Evolutionary conservation across 352 stramenopile genomes (phyloP), one percentile per base, ranked within the genome.

Genomic region (Pythium vanterpoolii): DNA sequence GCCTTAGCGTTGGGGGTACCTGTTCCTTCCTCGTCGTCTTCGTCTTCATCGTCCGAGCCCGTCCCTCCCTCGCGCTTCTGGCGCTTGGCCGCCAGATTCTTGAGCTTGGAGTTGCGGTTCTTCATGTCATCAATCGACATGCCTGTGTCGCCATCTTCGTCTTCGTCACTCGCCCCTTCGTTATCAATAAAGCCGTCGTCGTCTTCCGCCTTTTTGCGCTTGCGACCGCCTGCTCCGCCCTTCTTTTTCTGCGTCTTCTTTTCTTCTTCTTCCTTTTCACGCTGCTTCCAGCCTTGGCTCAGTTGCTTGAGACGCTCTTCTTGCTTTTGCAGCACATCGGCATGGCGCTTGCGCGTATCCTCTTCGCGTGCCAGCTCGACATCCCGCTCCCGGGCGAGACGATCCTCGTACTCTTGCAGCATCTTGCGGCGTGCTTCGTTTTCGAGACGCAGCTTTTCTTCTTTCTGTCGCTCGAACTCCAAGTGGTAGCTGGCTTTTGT

Each of bases 51-150:
- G 27, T 92, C 83, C 10, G 74, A 86, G 39, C 73, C 72, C 40
- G 68, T n/a, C n/a, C n/a, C 55, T 18, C 69, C 66, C 7, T 78
- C 73, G 21, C 79, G 79, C 68, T 94, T 94, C 65, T 87, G 86
- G 43, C 84, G 83, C 70, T 95, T 95, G 46, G 90, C 85, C 26
- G 87, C 74, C 26, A 95, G 65, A 36, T 88, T 90, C 73, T 92
- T 93, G 73, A 93, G 89, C 52, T 84, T 95, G 19, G 72, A 58
- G 47, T 93, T 93, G 50, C 85, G 85, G 72, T 95, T 92, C 74
- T 95, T 93, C 86, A 95, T 95, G 67, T 95, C 85, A 62, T 92
- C 85, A 40, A 95, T 93, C 26, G 83, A 93, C 73, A 95, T 89
- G 47, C 72, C 73, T 27, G 60, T 70, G 44, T 78, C 79, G 6